phyloP scores from a whole-genome alignment of 495 filamentous ascomycete genomes.

The Platismatia glauca region DNA sequence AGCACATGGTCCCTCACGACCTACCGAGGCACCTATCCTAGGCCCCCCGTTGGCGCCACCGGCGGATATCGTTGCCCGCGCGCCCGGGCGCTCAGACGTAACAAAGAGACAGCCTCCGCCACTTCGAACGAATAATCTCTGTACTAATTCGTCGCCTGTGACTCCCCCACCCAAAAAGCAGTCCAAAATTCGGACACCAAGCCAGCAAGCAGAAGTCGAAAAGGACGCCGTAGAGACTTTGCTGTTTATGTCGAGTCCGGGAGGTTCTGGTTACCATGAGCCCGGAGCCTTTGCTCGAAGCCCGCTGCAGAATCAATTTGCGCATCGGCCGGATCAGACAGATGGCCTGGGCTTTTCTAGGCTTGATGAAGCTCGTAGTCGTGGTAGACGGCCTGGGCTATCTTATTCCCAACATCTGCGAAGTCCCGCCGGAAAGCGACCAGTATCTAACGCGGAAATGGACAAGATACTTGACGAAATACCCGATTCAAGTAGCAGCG shows the following conservation, averaged over 20 bases:
- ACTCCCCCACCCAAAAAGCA: slow-evolving; percentile 14
- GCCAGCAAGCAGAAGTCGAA: slow-evolving; percentile 62
- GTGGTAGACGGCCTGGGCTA: background rate
- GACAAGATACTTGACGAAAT: slow-evolving; percentile 21
- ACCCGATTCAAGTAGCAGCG: slow-evolving; percentile 19
- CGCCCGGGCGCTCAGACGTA: slow-evolving; percentile 20
- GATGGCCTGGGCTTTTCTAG: background rate
- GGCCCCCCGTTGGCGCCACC: slow-evolving; percentile 45
- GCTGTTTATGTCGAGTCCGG: slow-evolving; percentile 80
- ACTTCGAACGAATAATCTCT: slow-evolving; percentile 22
- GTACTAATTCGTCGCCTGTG: slow-evolving; percentile 42
- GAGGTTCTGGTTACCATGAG: slow-evolving; percentile 47
- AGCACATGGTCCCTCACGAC: slow-evolving; percentile 13
- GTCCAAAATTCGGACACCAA: slow-evolving; percentile 42
- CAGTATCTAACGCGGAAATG: slow-evolving; percentile 11
- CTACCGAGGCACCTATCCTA: slow-evolving; percentile 5
- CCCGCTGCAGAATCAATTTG: background rate
- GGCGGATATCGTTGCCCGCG: slow-evolving; percentile 46
- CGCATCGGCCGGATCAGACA: background rate
- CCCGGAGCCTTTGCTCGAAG: slow-evolving; percentile 4
- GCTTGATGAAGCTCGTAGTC: background rate
- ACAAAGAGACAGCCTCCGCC: slow-evolving; percentile 17
- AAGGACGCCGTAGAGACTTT: slow-evolving; percentile 82
- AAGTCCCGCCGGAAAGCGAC: background rate
- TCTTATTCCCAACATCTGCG: background rate